phyloP scores from a whole-genome alignment of 768 basidiomycete species.

The Harrya chromipes region DNA sequence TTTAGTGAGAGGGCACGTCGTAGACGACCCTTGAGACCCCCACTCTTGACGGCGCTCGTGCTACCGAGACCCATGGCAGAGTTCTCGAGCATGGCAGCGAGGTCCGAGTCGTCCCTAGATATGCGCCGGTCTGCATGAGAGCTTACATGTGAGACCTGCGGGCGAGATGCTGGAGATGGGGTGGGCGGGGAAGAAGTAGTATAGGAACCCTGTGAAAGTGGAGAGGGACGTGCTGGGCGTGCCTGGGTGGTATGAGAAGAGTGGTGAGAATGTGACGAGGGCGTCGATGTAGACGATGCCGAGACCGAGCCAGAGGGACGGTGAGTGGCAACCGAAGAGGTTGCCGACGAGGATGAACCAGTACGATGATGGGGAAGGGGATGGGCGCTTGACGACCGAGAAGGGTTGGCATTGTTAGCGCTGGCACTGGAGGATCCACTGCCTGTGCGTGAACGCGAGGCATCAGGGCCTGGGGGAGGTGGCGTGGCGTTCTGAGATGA shows the following conservation, averaged over 20 bases:
- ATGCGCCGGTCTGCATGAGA: conserved; percentile 69
- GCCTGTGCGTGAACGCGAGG: conserved; percentile 31
- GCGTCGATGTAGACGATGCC: conserved; percentile 27
- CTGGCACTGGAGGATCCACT: conserved; percentile 28
- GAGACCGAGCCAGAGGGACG: conserved; percentile 28
- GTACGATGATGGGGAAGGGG: conserved; percentile 32
- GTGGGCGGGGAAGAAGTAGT: conserved; percentile 11
- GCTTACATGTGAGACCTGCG: conserved; percentile 38
- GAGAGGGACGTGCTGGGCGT: conserved; percentile 32
- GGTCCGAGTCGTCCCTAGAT: conserved; percentile 74
- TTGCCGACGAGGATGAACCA: conserved; percentile 27
- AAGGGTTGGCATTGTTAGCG: conserved; percentile 2
- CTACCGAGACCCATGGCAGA: conserved; percentile 37
- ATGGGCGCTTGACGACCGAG: conserved; percentile 22
- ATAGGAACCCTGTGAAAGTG: conserved; percentile 33
- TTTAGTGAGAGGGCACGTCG: conserved; percentile 72
- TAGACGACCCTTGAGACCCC: conserved; percentile 75
- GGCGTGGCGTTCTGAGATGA: conserved; percentile 27
- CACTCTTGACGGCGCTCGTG: conserved; percentile 43
- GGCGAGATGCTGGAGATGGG: conserved; percentile 16
- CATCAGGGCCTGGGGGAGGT: conserved; percentile 18
- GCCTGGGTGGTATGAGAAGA: conserved; percentile 25
- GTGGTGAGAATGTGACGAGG: conserved; percentile 29
- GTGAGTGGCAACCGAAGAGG: conserved; percentile 18
- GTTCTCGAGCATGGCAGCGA: conserved; percentile 49